Evolutionary conservation across 305 asterid genomes (phyloP), one percentile per base, ranked within the genome.

Genomic region (Rubia occidens): DNA sequence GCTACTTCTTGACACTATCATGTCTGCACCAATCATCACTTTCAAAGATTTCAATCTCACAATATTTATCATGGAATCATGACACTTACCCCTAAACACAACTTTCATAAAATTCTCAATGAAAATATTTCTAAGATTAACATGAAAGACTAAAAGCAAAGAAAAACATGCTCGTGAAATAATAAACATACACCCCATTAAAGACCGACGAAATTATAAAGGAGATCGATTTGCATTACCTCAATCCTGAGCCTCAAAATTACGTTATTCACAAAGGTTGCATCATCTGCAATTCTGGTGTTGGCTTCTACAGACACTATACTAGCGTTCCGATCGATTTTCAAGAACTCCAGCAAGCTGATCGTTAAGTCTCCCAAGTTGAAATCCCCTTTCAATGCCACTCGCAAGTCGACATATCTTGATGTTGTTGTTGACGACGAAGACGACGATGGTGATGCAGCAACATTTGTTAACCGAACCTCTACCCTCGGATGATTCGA

Each of bases 361-460:
- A 42, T 69, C 2, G 77, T 78, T 74, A 86, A 76, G 75, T 86
- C 94, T 71, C 79, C 37, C 75, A 84, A 24, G 77, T 76, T 79
- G n/a, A 68, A 71, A 68, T 78, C 85, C 67, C 84, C 85, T 64
- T 85, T 76, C 20, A 80, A 72, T 2, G 51, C 74, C 76, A 89
- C 85, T 75, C 81, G 83, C 85, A 89, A 71, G 42, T 87, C 91
- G 74, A 81, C 67, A 65, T 73, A 49, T 79, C 95, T 82, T 67
- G 77, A 75, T 76, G 77, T 67, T 74, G 86, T 76, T 7, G 86
- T 78, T 11, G 83, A 29, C 29, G 90, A 76, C 20, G 79, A 73
- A 1, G 84, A 51, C 21, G 56, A 51, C 75, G 87, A 80, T 7
- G 87, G 79, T 10, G 83, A 37, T 24, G 79, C 75, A 2, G 83